Conservation (phyloP, 805 yeast genomes). For the Hanseniaspora occidentalis region DNA sequence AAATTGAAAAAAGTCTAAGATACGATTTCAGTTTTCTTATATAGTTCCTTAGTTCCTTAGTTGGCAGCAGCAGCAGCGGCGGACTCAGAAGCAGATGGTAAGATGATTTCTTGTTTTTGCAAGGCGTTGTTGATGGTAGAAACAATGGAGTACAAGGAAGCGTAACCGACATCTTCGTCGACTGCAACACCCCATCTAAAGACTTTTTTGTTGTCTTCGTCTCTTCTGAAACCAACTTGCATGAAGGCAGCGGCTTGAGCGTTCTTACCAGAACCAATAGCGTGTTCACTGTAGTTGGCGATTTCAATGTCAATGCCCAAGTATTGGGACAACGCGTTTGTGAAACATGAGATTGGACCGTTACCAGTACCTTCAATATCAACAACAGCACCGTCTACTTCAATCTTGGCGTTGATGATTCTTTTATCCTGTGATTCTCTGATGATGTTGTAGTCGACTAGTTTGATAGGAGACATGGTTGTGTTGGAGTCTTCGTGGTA, state of each 20-base stretch:
- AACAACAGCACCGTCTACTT: conserved; percentile 23
- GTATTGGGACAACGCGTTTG: conserved; percentile 46
- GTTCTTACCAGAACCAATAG: conserved; percentile 57
- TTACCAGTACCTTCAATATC: conserved; percentile 50
- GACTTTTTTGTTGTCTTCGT: conserved; percentile 28
- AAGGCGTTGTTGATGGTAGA: conserved; percentile 43
- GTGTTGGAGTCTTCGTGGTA: conserved; percentile 25
- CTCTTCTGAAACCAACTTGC: conserved; percentile 37
- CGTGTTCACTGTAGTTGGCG: conserved; percentile 57
- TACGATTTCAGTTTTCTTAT: not conserved
- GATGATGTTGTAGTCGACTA: conserved; percentile 29
- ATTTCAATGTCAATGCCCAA: conserved; percentile 47
- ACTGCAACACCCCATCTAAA: conserved; percentile 85
- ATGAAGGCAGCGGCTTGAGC: conserved; percentile 70
- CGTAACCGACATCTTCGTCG: conserved; percentile 79
- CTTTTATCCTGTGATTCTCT: conserved; percentile 17
- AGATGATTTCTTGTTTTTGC: conserved; percentile 14
- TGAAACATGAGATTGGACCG: conserved; percentile 67
- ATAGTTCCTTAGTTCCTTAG: not conserved
- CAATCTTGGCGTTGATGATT: conserved; percentile 30
- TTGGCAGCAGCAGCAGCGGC: conserved; percentile 1
- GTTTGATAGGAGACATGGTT: conserved; percentile 20
- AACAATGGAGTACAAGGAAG: conserved; percentile 59
- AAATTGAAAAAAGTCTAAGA: too few species aligned
- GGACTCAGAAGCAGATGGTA: not conserved